Base-by-base conservation (phyloP, 371 early-diverging fungal genomes). In the Mortierella sp. region DNA sequence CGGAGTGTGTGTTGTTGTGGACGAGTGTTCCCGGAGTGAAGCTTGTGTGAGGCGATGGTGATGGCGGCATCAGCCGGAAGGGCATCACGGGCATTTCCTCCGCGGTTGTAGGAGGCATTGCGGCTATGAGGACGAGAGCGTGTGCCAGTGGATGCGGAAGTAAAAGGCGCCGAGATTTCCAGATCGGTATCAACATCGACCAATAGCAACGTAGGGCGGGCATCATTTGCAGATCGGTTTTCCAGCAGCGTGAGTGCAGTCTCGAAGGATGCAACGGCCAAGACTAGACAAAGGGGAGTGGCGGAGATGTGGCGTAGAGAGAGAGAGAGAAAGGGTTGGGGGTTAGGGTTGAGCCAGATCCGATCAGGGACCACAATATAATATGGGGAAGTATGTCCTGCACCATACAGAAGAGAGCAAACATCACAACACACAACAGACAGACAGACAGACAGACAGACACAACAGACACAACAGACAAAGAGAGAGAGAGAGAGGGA, bases 181-280 rank as follows among this genome's bases (percentile, higher is more conserved):
- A 66, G 46, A 18, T 66, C 75, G 7, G 64, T 53, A 43, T 75
- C 75, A 18, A 75, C 75, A 46, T 75, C 75, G 23, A 75, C 75
- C 60, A 75, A 67, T 43, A 75, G 50, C n/a, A 75, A 25, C 59
- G 70, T 60, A 37, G 75, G 75, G 46, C 68, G 75, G 11, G 57
- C 23, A 43, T 75, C 75, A 15, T 67, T 62, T 7, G 75, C 64
- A 23, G 66, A 60, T 16, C 69, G 65, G 28, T 60, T 66, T 12
- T 75, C 75, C 25, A 75, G 48, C 5, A 67, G 57, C 21, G 67
- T 15, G 50, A 70, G 43, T 14, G 71, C 75, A 0, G 63, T 43
- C 25, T 75, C 75, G 37, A 56, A 75, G 12, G 70, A 45, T 14
- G 64, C 66, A 0, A 66, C 56, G 19, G 71, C 70, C 70, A 67